phyloP scores from a whole-genome alignment of 2,329 filamentous ascomycete species.

The Domatiomyces globalis region DNA sequence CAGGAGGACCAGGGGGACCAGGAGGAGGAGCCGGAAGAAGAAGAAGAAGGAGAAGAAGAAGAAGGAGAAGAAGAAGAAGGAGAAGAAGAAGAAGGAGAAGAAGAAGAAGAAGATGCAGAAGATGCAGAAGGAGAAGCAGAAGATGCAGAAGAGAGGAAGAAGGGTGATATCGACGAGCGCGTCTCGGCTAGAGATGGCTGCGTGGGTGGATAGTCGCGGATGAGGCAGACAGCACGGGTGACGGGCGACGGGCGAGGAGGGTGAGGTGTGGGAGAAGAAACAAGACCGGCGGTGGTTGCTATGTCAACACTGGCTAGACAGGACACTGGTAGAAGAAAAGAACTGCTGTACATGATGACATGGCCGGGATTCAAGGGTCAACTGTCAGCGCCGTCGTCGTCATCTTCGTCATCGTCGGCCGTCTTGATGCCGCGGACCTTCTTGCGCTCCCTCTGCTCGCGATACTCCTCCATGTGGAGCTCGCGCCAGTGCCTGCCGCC shows the following conservation, averaged over 20 bases:
- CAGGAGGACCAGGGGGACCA: no score
- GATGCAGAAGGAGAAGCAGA: no score
- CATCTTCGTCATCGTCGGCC: neutral
- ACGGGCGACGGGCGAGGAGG: no score
- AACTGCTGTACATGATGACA: neutral
- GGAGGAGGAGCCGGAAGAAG: no score
- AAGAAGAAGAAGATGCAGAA: no score
- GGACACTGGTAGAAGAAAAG: neutral
- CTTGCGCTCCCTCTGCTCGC: neutral
- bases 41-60: no score
- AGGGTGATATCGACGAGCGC: neutral
- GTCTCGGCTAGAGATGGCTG: neutral
- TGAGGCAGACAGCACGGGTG: neutral
- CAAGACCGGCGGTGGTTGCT: neutral
- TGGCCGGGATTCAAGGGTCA: neutral
- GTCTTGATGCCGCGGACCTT: neutral
- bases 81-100: no score
- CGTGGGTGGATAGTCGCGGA: no score
- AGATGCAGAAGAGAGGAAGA: neutral
- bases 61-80: no score
- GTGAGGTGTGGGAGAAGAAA: neutral
- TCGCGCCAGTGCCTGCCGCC: slow-evolving; percentile 3
- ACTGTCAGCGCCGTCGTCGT: neutral
- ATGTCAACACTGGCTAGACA: neutral
- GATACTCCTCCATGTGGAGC: slow-evolving; percentile 4